Evolutionary conservation across 2,329 filamentous ascomycete genomes (phyloP).

Genomic region (Epichloe gansuensis): DNA sequence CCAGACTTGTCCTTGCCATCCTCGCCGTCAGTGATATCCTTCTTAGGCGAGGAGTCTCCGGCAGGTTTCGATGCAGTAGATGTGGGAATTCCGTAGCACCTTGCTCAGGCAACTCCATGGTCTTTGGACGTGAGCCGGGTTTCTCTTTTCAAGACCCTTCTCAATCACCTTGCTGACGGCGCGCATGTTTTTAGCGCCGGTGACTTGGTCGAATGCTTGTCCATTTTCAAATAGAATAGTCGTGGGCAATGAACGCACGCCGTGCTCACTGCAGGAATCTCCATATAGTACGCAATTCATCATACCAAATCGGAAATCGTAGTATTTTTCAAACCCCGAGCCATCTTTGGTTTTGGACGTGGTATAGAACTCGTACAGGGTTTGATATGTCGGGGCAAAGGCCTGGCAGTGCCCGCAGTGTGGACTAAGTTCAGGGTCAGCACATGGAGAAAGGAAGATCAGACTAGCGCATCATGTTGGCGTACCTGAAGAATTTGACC

Average conservation of each 20-base stretch:
- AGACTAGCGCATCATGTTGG: neutral
- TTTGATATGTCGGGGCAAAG: conserved; percentile 80
- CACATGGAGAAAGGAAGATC: conserved; percentile 9
- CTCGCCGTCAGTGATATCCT: conserved; percentile 10
- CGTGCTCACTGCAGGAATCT: conserved; percentile 60
- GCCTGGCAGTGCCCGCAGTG: conserved; percentile 62
- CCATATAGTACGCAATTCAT: conserved; percentile 78
- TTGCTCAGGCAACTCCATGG: conserved; percentile 56
- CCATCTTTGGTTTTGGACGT: conserved; percentile 62
- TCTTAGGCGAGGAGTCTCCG: conserved; percentile 19
- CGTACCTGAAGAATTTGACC: conserved; percentile 57
- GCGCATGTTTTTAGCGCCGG: conserved; percentile 56
- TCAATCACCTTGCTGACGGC: conserved; percentile 62
- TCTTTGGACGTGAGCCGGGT: conserved; percentile 65
- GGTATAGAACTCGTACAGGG: conserved; percentile 87
- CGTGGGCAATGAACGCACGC: conserved; percentile 61
- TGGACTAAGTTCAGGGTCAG: conserved; percentile 30
- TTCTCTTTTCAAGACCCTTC: conserved; percentile 61
- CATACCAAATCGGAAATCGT: conserved; percentile 78
- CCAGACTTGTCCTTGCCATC: conserved; percentile 15
- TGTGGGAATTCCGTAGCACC: conserved; percentile 42
- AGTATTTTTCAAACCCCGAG: conserved; percentile 62
- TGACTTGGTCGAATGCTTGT: conserved; percentile 47
- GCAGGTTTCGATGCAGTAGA: conserved; percentile 13
- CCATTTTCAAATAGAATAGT: conserved; percentile 75